Evolutionary conservation across 805 yeast species (phyloP).

Genomic region (Candida dendrica): DNA sequence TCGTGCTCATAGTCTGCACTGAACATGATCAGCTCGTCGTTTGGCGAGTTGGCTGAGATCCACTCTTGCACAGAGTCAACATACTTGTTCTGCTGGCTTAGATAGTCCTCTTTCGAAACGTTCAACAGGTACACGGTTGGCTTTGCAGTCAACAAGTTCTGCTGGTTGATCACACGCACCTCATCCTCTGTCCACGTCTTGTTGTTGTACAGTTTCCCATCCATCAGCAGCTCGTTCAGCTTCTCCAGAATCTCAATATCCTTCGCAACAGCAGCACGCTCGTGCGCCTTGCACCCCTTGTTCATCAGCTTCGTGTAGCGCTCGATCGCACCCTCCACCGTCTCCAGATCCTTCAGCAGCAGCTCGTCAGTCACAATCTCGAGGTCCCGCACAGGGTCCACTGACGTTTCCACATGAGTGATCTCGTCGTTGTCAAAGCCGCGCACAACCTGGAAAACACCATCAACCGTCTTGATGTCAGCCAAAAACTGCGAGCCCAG

Average conservation of each 20-base stretch:
- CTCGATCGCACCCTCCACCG: constrained; percentile 52
- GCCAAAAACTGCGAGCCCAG: constrained; percentile 75
- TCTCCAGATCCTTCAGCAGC: constrained; percentile 71
- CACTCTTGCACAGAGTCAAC: constrained; percentile 47
- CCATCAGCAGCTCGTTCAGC: constrained; percentile 45
- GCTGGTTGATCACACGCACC: constrained; percentile 57
- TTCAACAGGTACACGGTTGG: constrained; percentile 79
- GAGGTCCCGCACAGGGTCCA: constrained; percentile 70
- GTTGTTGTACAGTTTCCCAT: constrained; percentile 58
- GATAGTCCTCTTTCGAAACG: constrained; percentile 63
- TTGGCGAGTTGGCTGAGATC: constrained; percentile 62
- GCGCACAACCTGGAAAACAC: constrained; percentile 73
- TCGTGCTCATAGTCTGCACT: constrained; percentile 47
- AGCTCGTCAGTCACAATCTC: constrained; percentile 71
- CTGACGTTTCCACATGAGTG: constrained; percentile 66
- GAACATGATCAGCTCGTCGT: constrained; percentile 62
- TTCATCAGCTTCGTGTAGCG: constrained; percentile 33
- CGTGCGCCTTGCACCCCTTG: constrained; percentile 34
- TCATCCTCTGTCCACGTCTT: constrained; percentile 58
- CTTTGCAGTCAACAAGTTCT: constrained; percentile 77
- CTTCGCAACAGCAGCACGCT: constrained; percentile 37
- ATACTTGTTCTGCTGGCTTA: constrained; percentile 44
- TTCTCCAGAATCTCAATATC: constrained; percentile 31
- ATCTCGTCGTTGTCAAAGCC: constrained; percentile 71
- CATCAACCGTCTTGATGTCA: constrained; percentile 75